phyloP scores from a whole-genome alignment of 2,329 filamentous ascomycete genomes.

The Claviceps maximensis region DNA sequence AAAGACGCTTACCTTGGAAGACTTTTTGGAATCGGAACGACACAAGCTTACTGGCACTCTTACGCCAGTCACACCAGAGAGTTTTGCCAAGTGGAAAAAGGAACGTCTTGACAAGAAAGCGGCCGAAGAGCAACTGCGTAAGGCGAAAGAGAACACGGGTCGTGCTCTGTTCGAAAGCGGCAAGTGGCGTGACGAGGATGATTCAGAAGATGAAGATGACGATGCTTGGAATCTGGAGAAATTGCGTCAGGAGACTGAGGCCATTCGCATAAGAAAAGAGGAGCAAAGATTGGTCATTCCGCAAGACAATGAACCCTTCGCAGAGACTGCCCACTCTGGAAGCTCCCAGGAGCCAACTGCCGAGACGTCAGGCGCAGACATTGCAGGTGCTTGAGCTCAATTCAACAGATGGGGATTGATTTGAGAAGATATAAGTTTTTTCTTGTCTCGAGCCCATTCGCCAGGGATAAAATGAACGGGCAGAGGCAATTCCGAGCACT shows the following conservation, averaged over 20 bases:
- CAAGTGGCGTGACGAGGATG: conserved; percentile 65
- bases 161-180: conserved; percentile 93
- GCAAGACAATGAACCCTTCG: conserved; percentile 4
- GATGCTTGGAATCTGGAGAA: conserved; percentile 72
- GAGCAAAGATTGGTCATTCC: conserved; percentile 46
- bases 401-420: not conserved
- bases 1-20: conserved; percentile 87
- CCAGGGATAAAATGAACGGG: conserved; percentile 1
- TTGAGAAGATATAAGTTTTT: not conserved
- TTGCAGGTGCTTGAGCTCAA: conserved; percentile 8
- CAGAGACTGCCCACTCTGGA: not conserved
- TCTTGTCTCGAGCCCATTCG: not conserved
- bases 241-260: conserved; percentile 74
- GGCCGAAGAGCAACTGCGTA: conserved; percentile 78
- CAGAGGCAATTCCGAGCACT: conserved; percentile 16
- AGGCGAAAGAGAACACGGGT: conserved; percentile 90
- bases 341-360: conserved; percentile 4
- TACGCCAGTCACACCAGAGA: conserved; percentile 85
- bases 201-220: conserved; percentile 46
- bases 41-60: conserved; percentile 87
- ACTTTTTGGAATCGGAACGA: conserved; percentile 91
- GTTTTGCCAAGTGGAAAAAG: conserved; percentile 95
- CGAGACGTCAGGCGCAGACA: conserved; percentile 1
- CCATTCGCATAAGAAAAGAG: conserved; percentile 59
- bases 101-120: conserved; percentile 89